phyloP scores from a whole-genome alignment of 768 basidiomycete genomes.

The Lentinula sp. region DNA sequence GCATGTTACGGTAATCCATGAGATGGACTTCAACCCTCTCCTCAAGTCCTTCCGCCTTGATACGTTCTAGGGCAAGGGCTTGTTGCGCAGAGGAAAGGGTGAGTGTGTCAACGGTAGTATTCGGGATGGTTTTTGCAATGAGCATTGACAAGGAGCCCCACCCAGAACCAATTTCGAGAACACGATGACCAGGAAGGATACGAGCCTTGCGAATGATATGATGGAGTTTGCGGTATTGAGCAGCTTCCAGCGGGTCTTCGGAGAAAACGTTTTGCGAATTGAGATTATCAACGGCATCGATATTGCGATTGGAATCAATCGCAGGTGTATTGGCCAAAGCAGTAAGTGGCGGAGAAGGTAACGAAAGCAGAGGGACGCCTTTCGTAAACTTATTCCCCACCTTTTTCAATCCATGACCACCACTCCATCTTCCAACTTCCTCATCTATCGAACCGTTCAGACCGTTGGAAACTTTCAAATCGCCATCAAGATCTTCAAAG shows the following conservation, averaged over 20 bases:
- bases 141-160: conserved; percentile 72
- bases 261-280: neutral
- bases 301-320: neutral
- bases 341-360: conserved; percentile 11
- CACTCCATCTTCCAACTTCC: conserved; percentile 26
- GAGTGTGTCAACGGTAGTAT: conserved; percentile 61
- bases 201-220: conserved; percentile 62
- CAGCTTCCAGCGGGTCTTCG: conserved; percentile 30
- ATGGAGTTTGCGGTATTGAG: conserved; percentile 55
- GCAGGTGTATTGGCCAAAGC: neutral
- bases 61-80: conserved; percentile 46
- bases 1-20: conserved; percentile 71
- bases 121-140: conserved; percentile 46
- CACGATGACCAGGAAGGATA: conserved; percentile 48
- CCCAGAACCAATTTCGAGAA: conserved; percentile 74
- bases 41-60: conserved; percentile 43
- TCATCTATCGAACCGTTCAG: neutral
- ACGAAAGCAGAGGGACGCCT: conserved; percentile 10
- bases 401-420: conserved; percentile 27
- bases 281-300: neutral
- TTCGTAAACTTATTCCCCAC: conserved; percentile 6
- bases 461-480: conserved; percentile 24
- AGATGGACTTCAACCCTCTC: conserved; percentile 58
- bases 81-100: conserved; percentile 69
- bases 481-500: conserved; percentile 57